Conservation (phyloP, 148 eudicot species). For the Fallopia convolvulus region DNA sequence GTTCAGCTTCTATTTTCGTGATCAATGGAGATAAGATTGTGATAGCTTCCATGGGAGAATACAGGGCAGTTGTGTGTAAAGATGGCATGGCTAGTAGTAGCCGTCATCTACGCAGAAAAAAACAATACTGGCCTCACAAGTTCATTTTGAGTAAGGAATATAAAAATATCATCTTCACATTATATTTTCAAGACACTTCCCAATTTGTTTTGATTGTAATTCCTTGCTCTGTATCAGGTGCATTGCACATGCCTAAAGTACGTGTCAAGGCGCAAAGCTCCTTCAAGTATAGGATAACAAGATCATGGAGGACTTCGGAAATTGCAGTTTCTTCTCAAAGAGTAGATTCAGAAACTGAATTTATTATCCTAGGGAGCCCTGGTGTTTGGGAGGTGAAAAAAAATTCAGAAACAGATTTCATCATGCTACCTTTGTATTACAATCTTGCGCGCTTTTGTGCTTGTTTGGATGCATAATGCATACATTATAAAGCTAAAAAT, state of each 20-base stretch:
- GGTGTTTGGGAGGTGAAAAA: conserved; percentile 67
- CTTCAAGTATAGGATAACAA: conserved; percentile 15
- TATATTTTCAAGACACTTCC: background rate
- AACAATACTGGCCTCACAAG: conserved; percentile 44
- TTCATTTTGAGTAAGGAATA: conserved; percentile 38
- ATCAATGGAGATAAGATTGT: conserved; percentile 63
- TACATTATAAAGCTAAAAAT: too few species aligned
- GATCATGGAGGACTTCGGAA: conserved; percentile 34
- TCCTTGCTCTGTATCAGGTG: conserved; percentile 27
- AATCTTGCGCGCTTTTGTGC: background rate
- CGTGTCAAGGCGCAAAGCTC: conserved; percentile 18
- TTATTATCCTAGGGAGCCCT: conserved; percentile 58
- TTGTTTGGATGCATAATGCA: too few species aligned
- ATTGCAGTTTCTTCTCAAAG: conserved; percentile 30
- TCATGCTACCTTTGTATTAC: background rate
- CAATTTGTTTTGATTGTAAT: background rate
- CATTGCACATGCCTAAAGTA: conserved; percentile 37
- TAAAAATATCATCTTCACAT: background rate
- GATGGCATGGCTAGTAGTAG: conserved; percentile 55
- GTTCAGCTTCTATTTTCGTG: conserved; percentile 53
- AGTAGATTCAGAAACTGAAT: conserved; percentile 60
- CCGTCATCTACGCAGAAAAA: conserved; percentile 21
- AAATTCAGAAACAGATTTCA: background rate
- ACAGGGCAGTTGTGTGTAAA: conserved; percentile 55
- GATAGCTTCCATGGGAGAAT: conserved; percentile 70